Evolutionary conservation across 192 early-diverging fungal genomes (phyloP).

Genomic region (Linderina pennispora): DNA sequence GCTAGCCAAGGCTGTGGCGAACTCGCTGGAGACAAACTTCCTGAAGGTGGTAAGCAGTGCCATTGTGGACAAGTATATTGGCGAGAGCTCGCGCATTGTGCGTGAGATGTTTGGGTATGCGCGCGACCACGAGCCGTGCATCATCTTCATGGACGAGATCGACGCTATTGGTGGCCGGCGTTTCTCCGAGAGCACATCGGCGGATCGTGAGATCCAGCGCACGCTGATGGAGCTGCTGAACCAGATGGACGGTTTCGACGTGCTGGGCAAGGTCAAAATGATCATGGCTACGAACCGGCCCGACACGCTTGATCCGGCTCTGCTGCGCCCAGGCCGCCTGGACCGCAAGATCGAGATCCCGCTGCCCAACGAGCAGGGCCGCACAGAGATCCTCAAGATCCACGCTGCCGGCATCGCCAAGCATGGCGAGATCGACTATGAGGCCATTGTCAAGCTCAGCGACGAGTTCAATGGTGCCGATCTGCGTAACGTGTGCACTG

Average conservation of each 20-base stretch:
- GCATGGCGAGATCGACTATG: slow-evolving; percentile 97
- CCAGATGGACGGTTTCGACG: slow-evolving; percentile 99
- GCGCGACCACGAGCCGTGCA: slow-evolving; percentile 98
- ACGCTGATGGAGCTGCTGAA: slow-evolving; percentile 99
- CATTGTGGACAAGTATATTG: slow-evolving; percentile 99
- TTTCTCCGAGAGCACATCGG: slow-evolving; percentile 97
- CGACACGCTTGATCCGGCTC: slow-evolving; percentile 97
- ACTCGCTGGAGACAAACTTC: slow-evolving; percentile 96
- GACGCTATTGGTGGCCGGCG: slow-evolving; percentile 98
- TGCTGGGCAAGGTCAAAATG: slow-evolving; percentile 94
- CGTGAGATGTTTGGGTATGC: slow-evolving; percentile 99
- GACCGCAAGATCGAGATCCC: slow-evolving; percentile 99
- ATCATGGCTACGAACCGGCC: slow-evolving; percentile 99
- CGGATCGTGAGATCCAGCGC: slow-evolving; percentile 99
- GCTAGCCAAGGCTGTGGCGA: slow-evolving; percentile 94
- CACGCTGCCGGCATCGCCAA: slow-evolving; percentile 91
- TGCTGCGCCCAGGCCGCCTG: slow-evolving; percentile 91
- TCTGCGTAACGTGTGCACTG: slow-evolving; percentile 98
- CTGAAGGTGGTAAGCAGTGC: slow-evolving; percentile 97
- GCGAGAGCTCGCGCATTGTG: slow-evolving; percentile 94
- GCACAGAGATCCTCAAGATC: slow-evolving; percentile 96
- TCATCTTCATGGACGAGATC: slow-evolving; percentile 99
- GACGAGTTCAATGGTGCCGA: slow-evolving; percentile 99
- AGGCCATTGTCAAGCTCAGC: slow-evolving; percentile 95
- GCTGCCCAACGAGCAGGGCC: slow-evolving; percentile 95